A percentile compares a stretch with the other conserved stretches of the same genome.
These are phyloP conservation scores for Phragmites australis DNA, from an alignment of 176 grass and related monocot genomes.

Conservation along the genomic window DNA sequence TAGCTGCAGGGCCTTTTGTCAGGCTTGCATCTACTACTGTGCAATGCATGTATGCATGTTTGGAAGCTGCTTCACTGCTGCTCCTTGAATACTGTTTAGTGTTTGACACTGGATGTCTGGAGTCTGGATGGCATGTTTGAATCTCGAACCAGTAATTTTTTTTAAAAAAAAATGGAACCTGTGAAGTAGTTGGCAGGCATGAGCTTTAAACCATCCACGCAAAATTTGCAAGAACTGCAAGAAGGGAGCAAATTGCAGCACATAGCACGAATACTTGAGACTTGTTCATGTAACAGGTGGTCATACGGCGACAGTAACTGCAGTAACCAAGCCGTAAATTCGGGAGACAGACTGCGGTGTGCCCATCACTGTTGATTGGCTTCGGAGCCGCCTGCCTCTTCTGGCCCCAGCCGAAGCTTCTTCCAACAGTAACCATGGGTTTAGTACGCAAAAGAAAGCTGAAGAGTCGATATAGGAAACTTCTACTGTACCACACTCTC, in stretches of 20 bases:
- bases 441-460: not conserved
- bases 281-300: not conserved
- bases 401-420: constrained; percentile 31
- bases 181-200: not conserved
- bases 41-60: not conserved
- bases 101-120: not conserved
- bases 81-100: not conserved
- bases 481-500: not conserved
- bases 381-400: not conserved
- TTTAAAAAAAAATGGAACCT: too few species aligned
- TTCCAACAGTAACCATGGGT: not conserved
- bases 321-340: not conserved
- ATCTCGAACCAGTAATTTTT: not conserved
- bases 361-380: constrained; percentile 19
- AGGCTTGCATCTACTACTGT: constrained; percentile 22
- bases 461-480: not conserved
- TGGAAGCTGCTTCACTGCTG: constrained; percentile 17
- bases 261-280: not conserved
- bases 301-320: not conserved
- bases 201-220: not conserved
- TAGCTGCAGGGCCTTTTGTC: constrained; percentile 40
- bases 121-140: constrained; percentile 10
- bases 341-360: constrained; percentile 26
- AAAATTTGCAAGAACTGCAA: not conserved
- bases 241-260: not conserved